A percentile compares a stretch with the other conserved stretches of the same genome.
These are phyloP conservation scores for Kwoniella europaea DNA, from an alignment of 768 basidiomycete species.

Conservation along the genomic window DNA sequence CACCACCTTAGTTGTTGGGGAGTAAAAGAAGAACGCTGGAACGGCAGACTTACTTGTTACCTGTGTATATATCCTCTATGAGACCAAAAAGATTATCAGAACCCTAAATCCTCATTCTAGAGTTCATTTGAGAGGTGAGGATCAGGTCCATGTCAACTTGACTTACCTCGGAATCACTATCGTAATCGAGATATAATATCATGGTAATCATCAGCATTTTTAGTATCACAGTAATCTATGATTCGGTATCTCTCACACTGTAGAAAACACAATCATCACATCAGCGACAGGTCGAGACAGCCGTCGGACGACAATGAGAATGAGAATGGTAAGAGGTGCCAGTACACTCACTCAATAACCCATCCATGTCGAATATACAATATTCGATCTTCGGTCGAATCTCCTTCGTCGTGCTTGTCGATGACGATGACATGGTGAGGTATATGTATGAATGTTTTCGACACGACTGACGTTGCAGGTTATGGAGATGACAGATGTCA, in stretches of 20 bases:
- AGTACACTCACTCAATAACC: slow-evolving; percentile 45
- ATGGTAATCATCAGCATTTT: not conserved
- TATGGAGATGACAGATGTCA: not conserved
- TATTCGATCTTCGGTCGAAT: slow-evolving; percentile 48
- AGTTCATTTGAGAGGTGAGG: too few species aligned
- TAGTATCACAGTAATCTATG: not conserved
- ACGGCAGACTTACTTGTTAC: slow-evolving; percentile 46
- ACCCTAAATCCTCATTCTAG: too few species aligned
- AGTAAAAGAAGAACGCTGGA: too few species aligned
- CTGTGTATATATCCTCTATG: slow-evolving; percentile 51
- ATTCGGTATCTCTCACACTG: slow-evolving; percentile 28
- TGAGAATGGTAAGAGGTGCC: not conserved
- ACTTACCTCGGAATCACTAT: slow-evolving; percentile 52
- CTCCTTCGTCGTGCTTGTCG: not conserved
- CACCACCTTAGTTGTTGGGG: too few species aligned
- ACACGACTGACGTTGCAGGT: not conserved
- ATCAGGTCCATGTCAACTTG: too few species aligned
- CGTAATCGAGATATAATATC: not conserved
- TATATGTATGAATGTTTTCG: not conserved
- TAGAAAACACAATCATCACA: too few species aligned
- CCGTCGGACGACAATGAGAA: too few species aligned
- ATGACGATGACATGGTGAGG: not conserved
- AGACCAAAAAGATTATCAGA: too few species aligned
- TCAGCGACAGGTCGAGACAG: too few species aligned
- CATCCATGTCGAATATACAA: slow-evolving; percentile 58